Evolutionary conservation across 345 rosid genomes (phyloP), one percentile per base, ranked within the genome.

Genomic region (Camelina laxa): DNA sequence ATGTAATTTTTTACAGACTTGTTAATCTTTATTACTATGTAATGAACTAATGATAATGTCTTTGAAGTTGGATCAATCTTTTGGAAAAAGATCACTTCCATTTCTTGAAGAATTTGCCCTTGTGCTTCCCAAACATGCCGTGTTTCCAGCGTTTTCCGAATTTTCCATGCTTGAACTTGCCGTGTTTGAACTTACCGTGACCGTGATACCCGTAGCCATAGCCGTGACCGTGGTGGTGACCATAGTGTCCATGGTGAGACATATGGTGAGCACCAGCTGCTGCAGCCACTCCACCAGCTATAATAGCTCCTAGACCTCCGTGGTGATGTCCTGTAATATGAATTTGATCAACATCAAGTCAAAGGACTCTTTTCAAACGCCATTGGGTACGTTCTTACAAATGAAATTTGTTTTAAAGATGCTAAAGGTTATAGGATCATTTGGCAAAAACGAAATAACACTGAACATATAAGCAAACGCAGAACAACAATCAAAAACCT

Each of bases 161-260:
- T 65, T 86, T 91, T 9, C 91, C 89, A 4, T 85, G 87, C 80
- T 87, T 86, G 60, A 85, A 87, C 81, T 87, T 86, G 4, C 97
- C 97, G 17, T 79, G 90, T 82, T 87, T 86, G 60, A 85, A 87
- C 81, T 87, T 86, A 1, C 97, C 97, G n/a, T 79, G 90, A n/a
- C 91, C 77, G 0, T 78, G 81, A 45, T 78, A 60, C 7, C 80
- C 80, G 1, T 76, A 63, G 65, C 80, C 75, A 49, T 36, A 65
- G 22, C 76, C 76, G 42, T 70, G 80, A 19, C 79, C 79, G 8
- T 69, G 75, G 27, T 77, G 76, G 5, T 80, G 76, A 75, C 88
- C 89, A 44, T 79, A 55, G 70, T 58, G 80, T 44, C 94, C 89
- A 3, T 89, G 97, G 73, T 70, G 73, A 27, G 87, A 27, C 60